These are phyloP conservation scores for Hypoxylon sp. DNA, from an alignment of 2,329 filamentous ascomycete species.

Conservation along the genomic window DNA sequence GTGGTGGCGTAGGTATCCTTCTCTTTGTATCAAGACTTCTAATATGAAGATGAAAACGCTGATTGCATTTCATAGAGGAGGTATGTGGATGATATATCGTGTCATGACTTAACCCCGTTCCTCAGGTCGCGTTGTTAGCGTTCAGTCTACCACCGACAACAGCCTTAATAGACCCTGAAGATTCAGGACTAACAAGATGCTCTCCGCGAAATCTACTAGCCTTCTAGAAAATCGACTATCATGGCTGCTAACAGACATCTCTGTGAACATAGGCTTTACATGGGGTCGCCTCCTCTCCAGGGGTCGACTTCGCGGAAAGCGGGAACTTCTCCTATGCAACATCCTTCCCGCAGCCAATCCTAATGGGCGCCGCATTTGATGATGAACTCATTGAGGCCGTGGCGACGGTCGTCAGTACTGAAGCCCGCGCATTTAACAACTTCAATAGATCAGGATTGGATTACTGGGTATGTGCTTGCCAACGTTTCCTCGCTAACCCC, in stretches of 20 bases:
- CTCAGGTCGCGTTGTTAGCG: not conserved
- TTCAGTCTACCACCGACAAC: not conserved
- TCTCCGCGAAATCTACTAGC: not conserved
- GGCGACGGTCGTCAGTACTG: constrained; percentile 49
- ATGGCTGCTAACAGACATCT: not conserved
- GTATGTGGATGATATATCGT: not conserved
- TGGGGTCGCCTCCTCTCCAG: constrained; percentile 67
- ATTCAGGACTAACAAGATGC: not conserved
- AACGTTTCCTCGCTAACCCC: not conserved
- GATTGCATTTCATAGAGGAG: constrained; percentile 51
- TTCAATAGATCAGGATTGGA: constrained; percentile 47
- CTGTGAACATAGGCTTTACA: constrained; percentile 64
- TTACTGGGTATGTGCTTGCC: constrained; percentile 36
- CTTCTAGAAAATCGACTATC: not conserved
- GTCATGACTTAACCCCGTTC: not conserved
- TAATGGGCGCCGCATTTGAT: constrained; percentile 51
- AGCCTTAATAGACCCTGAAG: not conserved
- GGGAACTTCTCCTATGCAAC: constrained; percentile 50
- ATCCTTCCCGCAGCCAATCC: constrained; percentile 51
- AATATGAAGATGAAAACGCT: not conserved
- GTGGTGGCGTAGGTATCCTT: constrained; percentile 61
- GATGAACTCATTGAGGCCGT: constrained; percentile 50
- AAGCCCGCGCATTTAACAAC: constrained; percentile 52
- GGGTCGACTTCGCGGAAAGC: constrained; percentile 50
- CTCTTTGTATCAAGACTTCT: not conserved